Percentiles rank a stretch among this genome's conserved stretches.
These are phyloP conservation scores for Lactarius indigo DNA, from an alignment of 768 basidiomycete species.

Conservation along the genomic window DNA sequence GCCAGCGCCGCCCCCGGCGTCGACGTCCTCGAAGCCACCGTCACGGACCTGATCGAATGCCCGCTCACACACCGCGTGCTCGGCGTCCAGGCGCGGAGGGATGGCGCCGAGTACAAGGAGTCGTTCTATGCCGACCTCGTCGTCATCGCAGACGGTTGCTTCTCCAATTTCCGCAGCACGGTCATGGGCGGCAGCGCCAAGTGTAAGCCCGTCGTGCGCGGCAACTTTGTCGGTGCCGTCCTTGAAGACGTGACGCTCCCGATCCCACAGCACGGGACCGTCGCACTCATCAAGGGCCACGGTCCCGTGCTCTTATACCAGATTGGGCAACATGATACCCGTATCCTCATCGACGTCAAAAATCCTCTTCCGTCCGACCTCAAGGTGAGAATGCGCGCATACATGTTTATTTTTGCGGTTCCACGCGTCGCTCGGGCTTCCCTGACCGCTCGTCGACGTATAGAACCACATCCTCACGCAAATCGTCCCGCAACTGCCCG, in stretches of 20 bases:
- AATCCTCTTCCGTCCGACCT: conserved; percentile 77
- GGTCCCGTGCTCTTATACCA: conserved; percentile 95
- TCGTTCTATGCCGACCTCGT: conserved; percentile 72
- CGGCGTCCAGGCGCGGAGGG: conserved; percentile 56
- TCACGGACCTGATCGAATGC: conserved; percentile 67
- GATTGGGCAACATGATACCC: conserved; percentile 82
- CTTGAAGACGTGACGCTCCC: conserved; percentile 75
- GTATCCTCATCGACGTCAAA: conserved; percentile 91
- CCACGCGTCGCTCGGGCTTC: neutral
- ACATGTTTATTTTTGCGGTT: neutral
- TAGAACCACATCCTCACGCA: conserved; percentile 68
- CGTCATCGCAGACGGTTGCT: conserved; percentile 90
- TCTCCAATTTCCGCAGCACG: conserved; percentile 80
- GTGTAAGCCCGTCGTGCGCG: conserved; percentile 52
- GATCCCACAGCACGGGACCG: conserved; percentile 77
- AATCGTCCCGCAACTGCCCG: conserved; percentile 79
- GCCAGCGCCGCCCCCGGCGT: conserved; percentile 61
- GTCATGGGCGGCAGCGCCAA: conserved; percentile 52
- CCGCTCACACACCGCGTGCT: conserved; percentile 49
- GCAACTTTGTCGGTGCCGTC: conserved; percentile 83
- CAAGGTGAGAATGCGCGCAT: conserved; percentile 44
- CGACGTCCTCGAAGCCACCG: conserved; percentile 82
- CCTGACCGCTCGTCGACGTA: neutral
- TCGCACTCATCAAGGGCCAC: conserved; percentile 69
- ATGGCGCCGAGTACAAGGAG: conserved; percentile 42